Base-by-base conservation (phyloP, 179 eudicot genomes). In the Spinacia oleracea region DNA sequence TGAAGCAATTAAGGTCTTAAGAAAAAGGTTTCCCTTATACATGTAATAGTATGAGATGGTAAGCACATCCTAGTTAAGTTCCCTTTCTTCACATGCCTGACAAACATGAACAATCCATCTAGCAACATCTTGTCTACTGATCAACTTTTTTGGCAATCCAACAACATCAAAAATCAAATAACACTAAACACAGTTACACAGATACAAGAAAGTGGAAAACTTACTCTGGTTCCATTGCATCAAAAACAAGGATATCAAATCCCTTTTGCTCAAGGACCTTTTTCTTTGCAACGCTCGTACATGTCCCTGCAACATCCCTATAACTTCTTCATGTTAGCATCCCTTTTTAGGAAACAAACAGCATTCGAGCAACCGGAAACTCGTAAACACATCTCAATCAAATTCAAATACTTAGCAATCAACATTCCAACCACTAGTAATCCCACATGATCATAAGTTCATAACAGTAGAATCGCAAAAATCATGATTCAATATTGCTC, bases 271-370 rank as follows among this genome's bases (percentile, higher is more conserved):
- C 88, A 46, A 93, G 92, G 72, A 86, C 85, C 78, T 76, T 83
- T 86, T 91, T 90, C 91, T 91, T 93, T 32, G 48, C 59, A 43
- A 77, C 45, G 83, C 85, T 88, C 35, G 88, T 91, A 84, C 97
- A 93, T 65, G 93, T 93, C 70, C 97, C 97, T 45, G 86, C 80
- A 58, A 93, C 89, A 66, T 40, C 83, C 97, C 97, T 91, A 79
- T 55, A 78, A 72, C 25, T 31, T 76, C 70, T 70, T 25, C 45
- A 64, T 38, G 7, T 76, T 45, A 75, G 51, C 69, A 51, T 62
- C 38, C 38, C 50, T 23, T 46, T 21, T 34, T 29, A 59, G 34
- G 62, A 66, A 32, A 31, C 66, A 46, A n/a, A 43, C 31, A 27
- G 18, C 55, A 59, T 69, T 29, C 1, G 3, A 70, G 46, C 45